Base-by-base conservation (phyloP, 495 filamentous ascomycete genomes). In the Saxispiralis lemnorum region DNA sequence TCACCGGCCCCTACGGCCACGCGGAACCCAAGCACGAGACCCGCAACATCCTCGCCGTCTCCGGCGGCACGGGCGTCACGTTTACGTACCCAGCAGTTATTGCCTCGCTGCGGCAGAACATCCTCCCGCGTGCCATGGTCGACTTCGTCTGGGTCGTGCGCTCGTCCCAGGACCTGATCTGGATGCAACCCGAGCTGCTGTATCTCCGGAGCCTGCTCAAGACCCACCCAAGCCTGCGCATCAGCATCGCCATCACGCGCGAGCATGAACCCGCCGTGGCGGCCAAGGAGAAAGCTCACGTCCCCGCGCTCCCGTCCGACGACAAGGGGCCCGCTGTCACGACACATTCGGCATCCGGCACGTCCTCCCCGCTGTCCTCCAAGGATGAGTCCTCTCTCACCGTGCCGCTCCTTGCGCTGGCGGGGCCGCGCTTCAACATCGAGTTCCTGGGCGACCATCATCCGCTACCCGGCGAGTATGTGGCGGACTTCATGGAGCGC, bases 91-190 rank as follows among this genome's bases (percentile, higher is more conserved):
- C 76, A 0, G 54, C 75, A 0, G 53, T 77, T 1, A 62, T 72
- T 7, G 54, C 59, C 0, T 51, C 61, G 0, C 47, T 74, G 19
- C 16, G 53, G 61, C 13, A 44, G 31, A 35, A 31, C 18, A 15
- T 45, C n/a, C 43, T 33, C 49, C 59, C 57, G 41, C 40, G 53
- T 36, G 42, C 43, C 40, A 46, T 55, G 2, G 52, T 80, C 4
- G 70, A 75, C 38, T 65, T 81, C 18, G 65, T 78, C 21, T 81
- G 76, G 76, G 69, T 71, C 6, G 59, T 79, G 7, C 68, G 73
- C 32, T 61, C 65, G 12, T 52, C 51, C n/a, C 53, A 62, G 15
- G 71, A 79, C 44, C 51, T 71, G 9, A 57, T 57, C 16, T 81
- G 77, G 76, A 55, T 81, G 15, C 49, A 56, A 7, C 50, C 58